A percentile compares a stretch with the other conserved stretches of the same genome.
phyloP scores from a whole-genome alignment of 148 eudicot species.

The Spergularia marina region DNA sequence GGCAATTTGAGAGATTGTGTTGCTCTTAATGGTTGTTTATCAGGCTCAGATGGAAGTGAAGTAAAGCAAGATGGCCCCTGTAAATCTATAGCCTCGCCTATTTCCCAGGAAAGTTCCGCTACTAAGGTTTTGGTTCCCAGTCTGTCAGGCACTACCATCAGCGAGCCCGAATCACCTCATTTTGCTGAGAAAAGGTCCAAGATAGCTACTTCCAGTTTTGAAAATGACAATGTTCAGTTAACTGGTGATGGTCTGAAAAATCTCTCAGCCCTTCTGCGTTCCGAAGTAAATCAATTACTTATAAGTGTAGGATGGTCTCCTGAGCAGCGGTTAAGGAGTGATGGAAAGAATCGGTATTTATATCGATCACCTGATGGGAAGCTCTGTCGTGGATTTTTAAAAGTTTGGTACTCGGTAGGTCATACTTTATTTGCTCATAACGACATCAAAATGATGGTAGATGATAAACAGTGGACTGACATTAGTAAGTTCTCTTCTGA shows the following conservation, averaged over 20 bases:
- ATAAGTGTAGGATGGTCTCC: constrained; percentile 71
- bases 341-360: constrained; percentile 50
- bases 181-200: constrained; percentile 35
- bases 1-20: constrained; percentile 26
- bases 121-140: constrained; percentile 43
- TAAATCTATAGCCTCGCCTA: constrained; percentile 63
- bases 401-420: constrained; percentile 77
- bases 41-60: constrained; percentile 43
- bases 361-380: constrained; percentile 68
- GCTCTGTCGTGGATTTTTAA: constrained; percentile 64
- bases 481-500: constrained; percentile 55
- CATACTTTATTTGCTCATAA: constrained; percentile 46
- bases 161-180: constrained; percentile 30
- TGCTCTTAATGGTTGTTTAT: constrained; percentile 32
- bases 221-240: constrained; percentile 37
- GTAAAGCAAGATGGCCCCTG: constrained; percentile 48
- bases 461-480: constrained; percentile 55
- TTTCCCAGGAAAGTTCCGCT: constrained; percentile 78
- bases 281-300: constrained; percentile 52
- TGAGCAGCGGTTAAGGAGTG: constrained; percentile 60
- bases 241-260: constrained; percentile 43
- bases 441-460: constrained; percentile 25
- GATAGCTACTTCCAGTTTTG: constrained; percentile 34
- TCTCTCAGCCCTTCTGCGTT: constrained; percentile 68
- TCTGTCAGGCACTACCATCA: constrained; percentile 28